A percentile compares a stretch with the other conserved stretches of the same genome.
These are phyloP conservation scores for Gaertneriomyces semiglobifer DNA, from an alignment of 192 early-diverging fungal genomes.

Conservation along the genomic window DNA sequence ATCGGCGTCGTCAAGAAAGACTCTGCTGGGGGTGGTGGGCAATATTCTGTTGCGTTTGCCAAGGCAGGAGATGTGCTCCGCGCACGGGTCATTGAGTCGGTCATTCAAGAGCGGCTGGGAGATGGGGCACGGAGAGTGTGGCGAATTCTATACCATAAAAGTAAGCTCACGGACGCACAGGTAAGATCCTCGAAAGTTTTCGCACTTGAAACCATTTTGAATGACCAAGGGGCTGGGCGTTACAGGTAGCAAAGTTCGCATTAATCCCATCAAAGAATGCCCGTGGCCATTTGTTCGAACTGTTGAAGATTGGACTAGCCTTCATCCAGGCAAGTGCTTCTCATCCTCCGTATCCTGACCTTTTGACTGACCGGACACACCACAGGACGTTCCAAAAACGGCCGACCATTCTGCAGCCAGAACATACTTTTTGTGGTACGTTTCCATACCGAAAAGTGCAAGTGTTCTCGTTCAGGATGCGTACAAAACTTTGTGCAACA, in stretches of 20 bases:
- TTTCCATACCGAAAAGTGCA: conserved; percentile 33
- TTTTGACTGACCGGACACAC: not conserved
- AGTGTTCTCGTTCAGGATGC: conserved; percentile 30
- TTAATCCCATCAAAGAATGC: conserved; percentile 41
- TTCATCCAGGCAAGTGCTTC: conserved; percentile 42
- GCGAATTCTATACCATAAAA: conserved; percentile 34
- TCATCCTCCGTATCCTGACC: not conserved
- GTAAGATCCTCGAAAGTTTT: conserved; percentile 10
- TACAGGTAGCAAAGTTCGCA: conserved; percentile 44
- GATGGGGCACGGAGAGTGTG: conserved; percentile 38
- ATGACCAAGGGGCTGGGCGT: not conserved
- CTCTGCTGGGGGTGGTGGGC: conserved; percentile 40
- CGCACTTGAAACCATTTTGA: not conserved
- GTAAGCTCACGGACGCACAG: conserved; percentile 46
- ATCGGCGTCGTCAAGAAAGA: conserved; percentile 34
- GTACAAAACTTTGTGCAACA: conserved; percentile 36
- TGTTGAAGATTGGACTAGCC: conserved; percentile 38
- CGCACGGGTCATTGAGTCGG: conserved; percentile 29
- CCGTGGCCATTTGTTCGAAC: conserved; percentile 32
- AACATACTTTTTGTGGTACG: conserved; percentile 45
- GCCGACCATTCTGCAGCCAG: conserved; percentile 42
- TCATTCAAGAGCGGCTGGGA: conserved; percentile 39
- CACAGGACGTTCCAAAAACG: conserved; percentile 49
- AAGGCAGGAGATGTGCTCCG: conserved; percentile 12
- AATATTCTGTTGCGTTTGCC: conserved; percentile 30